Conservation (phyloP, 2,329 filamentous ascomycete species). For the Pseudogymnoascus pannorum region DNA sequence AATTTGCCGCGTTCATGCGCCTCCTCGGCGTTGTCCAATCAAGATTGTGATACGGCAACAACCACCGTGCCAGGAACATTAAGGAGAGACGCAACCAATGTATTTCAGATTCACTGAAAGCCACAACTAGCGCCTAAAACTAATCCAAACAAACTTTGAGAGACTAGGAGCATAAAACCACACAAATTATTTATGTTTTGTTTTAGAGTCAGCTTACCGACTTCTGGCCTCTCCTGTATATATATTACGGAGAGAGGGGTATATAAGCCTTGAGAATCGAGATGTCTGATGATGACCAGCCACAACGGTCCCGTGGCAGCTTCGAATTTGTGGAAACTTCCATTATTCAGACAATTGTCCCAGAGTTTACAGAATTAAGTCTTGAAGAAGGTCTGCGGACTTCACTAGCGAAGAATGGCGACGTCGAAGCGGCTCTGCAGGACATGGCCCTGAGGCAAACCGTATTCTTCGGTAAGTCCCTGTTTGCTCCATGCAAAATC, state of each 20-base stretch:
- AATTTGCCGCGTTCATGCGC: background rate
- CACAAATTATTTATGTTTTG: background rate
- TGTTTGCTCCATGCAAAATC: constrained; percentile 24
- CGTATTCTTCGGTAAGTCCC: constrained; percentile 62
- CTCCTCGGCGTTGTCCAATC: background rate
- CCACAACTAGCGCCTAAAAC: background rate
- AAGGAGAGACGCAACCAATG: background rate
- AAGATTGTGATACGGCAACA: background rate
- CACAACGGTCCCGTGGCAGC: constrained; percentile 27
- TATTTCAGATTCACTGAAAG: background rate
- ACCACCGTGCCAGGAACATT: background rate
- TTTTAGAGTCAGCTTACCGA: constrained; percentile 10
- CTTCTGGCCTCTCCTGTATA: constrained; percentile 13
- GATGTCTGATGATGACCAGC: constrained; percentile 27
- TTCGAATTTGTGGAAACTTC: constrained; percentile 50
- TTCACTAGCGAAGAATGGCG: constrained; percentile 23
- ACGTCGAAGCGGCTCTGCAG: constrained; percentile 34
- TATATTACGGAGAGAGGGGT: constrained; percentile 16
- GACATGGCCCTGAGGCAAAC: constrained; percentile 55
- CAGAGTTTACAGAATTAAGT: constrained; percentile 46
- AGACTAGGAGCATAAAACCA: background rate
- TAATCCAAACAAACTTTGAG: background rate
- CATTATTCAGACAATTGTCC: constrained; percentile 54
- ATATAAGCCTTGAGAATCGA: constrained; percentile 16
- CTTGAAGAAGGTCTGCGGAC: constrained; percentile 45